These are phyloP conservation scores for Sechiopsis laciniata DNA, from an alignment of 306 rosid genomes.

Conservation along the genomic window DNA sequence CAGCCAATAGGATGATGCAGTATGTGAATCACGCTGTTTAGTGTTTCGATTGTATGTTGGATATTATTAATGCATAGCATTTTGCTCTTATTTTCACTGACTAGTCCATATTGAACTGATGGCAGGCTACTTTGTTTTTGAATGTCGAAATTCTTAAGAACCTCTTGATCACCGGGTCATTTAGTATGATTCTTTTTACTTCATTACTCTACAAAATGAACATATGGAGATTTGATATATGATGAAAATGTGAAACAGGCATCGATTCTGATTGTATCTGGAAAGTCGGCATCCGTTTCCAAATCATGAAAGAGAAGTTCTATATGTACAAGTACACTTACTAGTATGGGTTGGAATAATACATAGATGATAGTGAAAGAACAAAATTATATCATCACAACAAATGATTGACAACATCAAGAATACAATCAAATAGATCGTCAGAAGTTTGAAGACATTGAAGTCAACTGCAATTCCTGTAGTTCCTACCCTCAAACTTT, in stretches of 20 bases:
- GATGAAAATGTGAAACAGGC: no score
- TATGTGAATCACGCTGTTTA: background rate
- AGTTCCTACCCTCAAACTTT: background rate
- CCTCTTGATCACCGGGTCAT: no score
- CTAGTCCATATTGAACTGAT: background rate
- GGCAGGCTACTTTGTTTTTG: no score
- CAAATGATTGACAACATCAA: slow-evolving; percentile 5
- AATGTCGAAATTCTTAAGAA: no score
- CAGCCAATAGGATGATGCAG: background rate
- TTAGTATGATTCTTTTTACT: background rate
- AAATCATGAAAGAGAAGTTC: no score
- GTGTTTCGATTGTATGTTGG: background rate
- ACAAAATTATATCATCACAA: slow-evolving; percentile 13
- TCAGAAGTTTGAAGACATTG: background rate
- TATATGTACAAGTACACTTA: no score
- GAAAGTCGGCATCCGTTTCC: no score
- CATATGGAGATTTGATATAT: background rate
- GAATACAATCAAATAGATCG: slow-evolving; percentile 20
- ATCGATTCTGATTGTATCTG: no score
- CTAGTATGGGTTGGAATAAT: background rate
- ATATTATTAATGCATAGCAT: background rate
- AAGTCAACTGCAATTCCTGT: slow-evolving; percentile 10
- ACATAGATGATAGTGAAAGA: background rate
- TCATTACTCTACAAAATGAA: background rate
- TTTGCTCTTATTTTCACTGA: background rate